Conservation (phyloP, 345 rosid species). For the Populus ilicifolia region DNA sequence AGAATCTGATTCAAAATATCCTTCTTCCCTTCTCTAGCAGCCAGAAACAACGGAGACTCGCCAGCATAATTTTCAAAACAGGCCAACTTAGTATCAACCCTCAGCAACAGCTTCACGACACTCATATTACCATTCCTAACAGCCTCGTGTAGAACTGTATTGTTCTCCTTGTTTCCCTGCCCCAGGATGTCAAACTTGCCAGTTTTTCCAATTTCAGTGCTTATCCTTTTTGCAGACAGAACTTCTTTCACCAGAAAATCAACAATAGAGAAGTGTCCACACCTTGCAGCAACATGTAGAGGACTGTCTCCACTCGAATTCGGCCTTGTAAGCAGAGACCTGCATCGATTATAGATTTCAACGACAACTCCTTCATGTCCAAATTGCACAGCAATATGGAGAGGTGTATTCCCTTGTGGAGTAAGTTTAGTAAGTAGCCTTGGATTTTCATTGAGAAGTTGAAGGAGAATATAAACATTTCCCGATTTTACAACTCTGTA, state of each 20-base stretch:
- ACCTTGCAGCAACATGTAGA: conserved; percentile 22
- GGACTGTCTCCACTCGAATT: conserved; percentile 26
- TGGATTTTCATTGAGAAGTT: background rate
- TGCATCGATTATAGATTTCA: conserved; percentile 9
- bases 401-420: conserved; percentile 22
- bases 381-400: conserved; percentile 25
- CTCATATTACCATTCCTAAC: background rate
- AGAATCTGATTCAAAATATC: background rate
- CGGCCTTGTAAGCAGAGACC: conserved; percentile 7
- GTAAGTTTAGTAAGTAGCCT: background rate
- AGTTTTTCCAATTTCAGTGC: background rate
- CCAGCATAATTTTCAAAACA: background rate
- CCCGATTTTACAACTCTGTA: background rate
- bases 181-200: background rate
- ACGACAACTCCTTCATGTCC: conserved; percentile 2
- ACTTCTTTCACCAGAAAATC: conserved; percentile 7
- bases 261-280: conserved; percentile 15
- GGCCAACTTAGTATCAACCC: background rate
- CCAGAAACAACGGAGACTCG: background rate
- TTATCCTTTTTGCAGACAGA: background rate
- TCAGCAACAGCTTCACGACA: background rate
- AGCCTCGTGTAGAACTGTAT: background rate
- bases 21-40: background rate
- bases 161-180: background rate
- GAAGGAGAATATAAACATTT: background rate